Base-by-base conservation (phyloP, 2,329 filamentous ascomycete species). In the Pestalotiopsis sp. region DNA sequence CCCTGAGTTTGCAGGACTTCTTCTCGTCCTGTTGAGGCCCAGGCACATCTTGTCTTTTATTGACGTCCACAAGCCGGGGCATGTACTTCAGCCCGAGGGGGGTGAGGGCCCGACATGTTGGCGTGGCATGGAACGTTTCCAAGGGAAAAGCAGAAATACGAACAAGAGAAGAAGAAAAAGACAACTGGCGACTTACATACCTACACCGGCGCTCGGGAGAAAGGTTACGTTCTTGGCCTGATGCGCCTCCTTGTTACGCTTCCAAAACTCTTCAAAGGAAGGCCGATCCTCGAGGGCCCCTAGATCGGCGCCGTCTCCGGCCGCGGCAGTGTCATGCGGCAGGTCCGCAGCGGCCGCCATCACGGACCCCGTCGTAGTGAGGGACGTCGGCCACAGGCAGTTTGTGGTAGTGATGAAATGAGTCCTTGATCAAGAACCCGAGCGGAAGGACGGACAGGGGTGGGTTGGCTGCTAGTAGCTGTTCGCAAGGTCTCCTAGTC, bases 191-290 rank as follows among this genome's bases (percentile, higher is more conserved):
- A 57, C 45, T 66, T 58, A 58, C 64, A 66, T 66, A 60, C 65
- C 65, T 49, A 59, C 56, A 23, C 63, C 65, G 56, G 41, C 52
- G 56, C 45, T 60, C 13, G 56, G 65, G 27, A 66, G 39, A 27
- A 70, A 68, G 2, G 56, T 63, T 3, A 63, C 14, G 36, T 66
- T 56, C 20, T 57, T 67, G 45, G 36, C 41, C 61, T 56, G 61
- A n/a, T 59, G 63, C 20, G 56, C 41, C 6, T 68, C 39, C 64
- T 68, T 67, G 36, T 25, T 49, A 49, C 58, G 64, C 67, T 70
- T 62, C 69, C 69, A 70, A 58, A 69, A 70, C 20, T 69, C 67
- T 25, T 58, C 36, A 36, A 70, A 70, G 25, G 67, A 66, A 3
- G 63, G 69, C 4, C 68, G 65, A 23, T 67, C 65, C 36, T 67